Percentiles rank a stretch among this genome's conserved stretches.
Evolutionary conservation across 2,329 filamentous ascomycete species (phyloP).

Genomic region (Mycosphaerella sp.): DNA sequence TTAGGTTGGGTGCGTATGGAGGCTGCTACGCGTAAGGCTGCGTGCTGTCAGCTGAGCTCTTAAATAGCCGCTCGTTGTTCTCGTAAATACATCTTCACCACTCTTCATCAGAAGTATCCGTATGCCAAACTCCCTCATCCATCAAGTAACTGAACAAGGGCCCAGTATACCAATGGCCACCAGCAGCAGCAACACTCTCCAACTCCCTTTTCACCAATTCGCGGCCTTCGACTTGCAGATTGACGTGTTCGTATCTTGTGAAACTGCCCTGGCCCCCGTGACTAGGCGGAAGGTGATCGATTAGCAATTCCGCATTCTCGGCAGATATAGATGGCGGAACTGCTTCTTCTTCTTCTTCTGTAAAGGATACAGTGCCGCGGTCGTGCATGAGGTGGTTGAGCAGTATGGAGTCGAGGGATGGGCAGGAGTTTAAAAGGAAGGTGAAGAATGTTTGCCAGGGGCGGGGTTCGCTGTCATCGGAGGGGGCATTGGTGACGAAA

Average conservation of each 20-base stretch:
- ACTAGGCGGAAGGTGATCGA: conserved; percentile 15
- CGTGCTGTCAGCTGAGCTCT: too few species aligned
- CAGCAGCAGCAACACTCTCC: conserved; percentile 11
- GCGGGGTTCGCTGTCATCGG: conserved; percentile 6
- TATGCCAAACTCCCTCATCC: conserved; percentile 31
- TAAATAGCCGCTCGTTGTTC: too few species aligned
- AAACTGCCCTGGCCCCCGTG: conserved; percentile 18
- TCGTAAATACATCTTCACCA: conserved; percentile 23
- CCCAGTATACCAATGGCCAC: conserved; percentile 28
- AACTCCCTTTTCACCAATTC: conserved; percentile 19
- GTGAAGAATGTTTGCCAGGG: conserved; percentile 28
- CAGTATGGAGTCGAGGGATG: conserved; percentile 25
- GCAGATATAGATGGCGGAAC: conserved; percentile 10
- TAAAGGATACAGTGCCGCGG: conserved; percentile 25
- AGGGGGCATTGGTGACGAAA: conserved; percentile 3
- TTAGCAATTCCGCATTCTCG: conserved; percentile 13
- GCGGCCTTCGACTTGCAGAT: conserved; percentile 20
- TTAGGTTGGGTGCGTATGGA: too few species aligned
- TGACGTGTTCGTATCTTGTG: conserved; percentile 24
- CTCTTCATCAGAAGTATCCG: conserved; percentile 32
- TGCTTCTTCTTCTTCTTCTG: conserved; percentile 7
- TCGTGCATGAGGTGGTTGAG: conserved; percentile 28
- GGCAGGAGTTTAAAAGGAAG: conserved; percentile 21
- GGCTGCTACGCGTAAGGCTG: too few species aligned
- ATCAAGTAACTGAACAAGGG: conserved; percentile 27